These are phyloP conservation scores for Cladosporium sp. DNA, from an alignment of 2,329 filamentous ascomycete species.

Conservation along the genomic window DNA sequence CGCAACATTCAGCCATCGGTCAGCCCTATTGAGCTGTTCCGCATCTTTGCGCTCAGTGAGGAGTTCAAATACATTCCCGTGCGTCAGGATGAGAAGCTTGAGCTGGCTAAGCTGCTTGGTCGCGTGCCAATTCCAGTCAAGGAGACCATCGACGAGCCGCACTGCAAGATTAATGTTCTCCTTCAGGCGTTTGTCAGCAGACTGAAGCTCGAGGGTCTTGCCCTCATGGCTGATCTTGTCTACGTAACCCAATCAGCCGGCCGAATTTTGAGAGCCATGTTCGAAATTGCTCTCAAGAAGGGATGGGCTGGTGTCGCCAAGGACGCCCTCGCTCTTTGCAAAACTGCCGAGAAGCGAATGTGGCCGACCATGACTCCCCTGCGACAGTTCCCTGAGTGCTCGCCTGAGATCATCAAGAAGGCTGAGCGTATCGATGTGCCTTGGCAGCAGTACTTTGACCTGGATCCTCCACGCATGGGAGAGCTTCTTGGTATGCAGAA, in stretches of 20 bases:
- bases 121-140: constrained; percentile 95
- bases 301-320: constrained; percentile 94
- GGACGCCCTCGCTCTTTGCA: constrained; percentile 89
- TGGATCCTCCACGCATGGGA: constrained; percentile 94
- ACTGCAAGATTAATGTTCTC: constrained; percentile 97
- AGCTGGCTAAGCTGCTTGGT: constrained; percentile 86
- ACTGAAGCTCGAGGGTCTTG: constrained; percentile 88
- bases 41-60: constrained; percentile 91
- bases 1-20: constrained; percentile 91
- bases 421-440: constrained; percentile 92
- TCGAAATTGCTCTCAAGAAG: constrained; percentile 96
- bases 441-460: constrained; percentile 91
- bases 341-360: constrained; percentile 99
- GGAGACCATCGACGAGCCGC: constrained; percentile 93
- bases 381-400: constrained; percentile 81
- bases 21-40: constrained; percentile 92
- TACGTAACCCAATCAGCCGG: constrained; percentile 98
- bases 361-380: constrained; percentile 98
- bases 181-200: constrained; percentile 95
- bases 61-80: constrained; percentile 99
- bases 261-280: constrained; percentile 91
- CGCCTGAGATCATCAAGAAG: constrained; percentile 84
- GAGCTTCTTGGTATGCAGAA: constrained; percentile 90
- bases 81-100: constrained; percentile 94
- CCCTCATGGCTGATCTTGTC: constrained; percentile 96